phyloP scores from a whole-genome alignment of 495 filamentous ascomycete species.

The Aspergillus heteromorphus region DNA sequence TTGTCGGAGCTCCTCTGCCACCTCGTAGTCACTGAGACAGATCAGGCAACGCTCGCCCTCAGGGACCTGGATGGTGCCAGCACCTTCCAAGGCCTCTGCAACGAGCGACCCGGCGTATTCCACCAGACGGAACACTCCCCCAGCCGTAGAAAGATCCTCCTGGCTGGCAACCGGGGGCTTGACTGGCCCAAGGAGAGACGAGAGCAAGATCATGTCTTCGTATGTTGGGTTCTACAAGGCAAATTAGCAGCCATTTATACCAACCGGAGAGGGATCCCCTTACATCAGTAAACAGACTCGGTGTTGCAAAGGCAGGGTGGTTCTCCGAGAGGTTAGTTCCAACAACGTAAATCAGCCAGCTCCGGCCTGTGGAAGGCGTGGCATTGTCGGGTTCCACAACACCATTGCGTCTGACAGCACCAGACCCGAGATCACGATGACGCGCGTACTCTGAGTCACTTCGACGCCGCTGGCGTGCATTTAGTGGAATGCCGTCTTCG shows the following conservation, averaged over 20 bases:
- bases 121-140: constrained; percentile 51
- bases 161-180: constrained; percentile 69
- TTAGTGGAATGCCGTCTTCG: constrained; percentile 23
- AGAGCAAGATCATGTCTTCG: constrained; percentile 73
- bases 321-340: constrained; percentile 72
- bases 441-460: constrained; percentile 61
- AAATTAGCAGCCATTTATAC: constrained; percentile 7
- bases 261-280: constrained; percentile 12
- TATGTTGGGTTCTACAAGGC: constrained; percentile 60
- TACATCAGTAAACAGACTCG: constrained; percentile 72
- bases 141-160: constrained; percentile 61
- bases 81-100: constrained; percentile 45
- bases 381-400: constrained; percentile 61
- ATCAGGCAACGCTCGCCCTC: constrained; percentile 64
- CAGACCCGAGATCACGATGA: constrained; percentile 55
- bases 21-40: constrained; percentile 67
- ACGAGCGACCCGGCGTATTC: constrained; percentile 43
- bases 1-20: constrained; percentile 56
- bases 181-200: constrained; percentile 64
- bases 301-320: constrained; percentile 70
- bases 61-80: constrained; percentile 43
- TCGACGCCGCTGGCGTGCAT: constrained; percentile 47
- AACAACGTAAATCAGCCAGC: constrained; percentile 77
- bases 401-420: constrained; percentile 58
- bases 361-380: constrained; percentile 48